Base-by-base conservation (phyloP, 495 filamentous ascomycete species). In the Hyaloscypha hepaticicola region DNA sequence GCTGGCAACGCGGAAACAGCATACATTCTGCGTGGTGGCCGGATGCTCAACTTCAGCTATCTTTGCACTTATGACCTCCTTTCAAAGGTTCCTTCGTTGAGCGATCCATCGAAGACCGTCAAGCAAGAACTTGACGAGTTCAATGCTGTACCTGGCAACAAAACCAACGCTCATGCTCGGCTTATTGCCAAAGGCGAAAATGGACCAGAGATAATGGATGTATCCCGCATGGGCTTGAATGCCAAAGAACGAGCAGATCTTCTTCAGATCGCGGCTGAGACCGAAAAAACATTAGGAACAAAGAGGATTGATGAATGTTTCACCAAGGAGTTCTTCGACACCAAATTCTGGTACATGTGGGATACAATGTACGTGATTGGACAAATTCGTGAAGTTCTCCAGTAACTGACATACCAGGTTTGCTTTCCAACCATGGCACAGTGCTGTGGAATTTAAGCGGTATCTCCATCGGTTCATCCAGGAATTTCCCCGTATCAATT, bases 391-490 rank as follows among this genome's bases (percentile, higher is more conserved):
- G n/a, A n/a, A n/a, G n/a, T n/a, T 34, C 12, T 34, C 31, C 5
- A 5, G 12, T 12, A 34, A 12, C 31, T 34, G 31, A 34, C 31
- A 34, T 34, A 12, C 1, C 64, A 67, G 65, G 52, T 67, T 73
- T 66, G 74, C 74, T n/a, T 77, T 81, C 66, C 71, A 77, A 61
- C 75, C 76, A 19, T 76, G 73, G 65, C 77, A 81, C 69, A 77
- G 74, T 64, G 77, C 75, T 12, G 66, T 72, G 1, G 71, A 73
- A 50, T 69, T 73, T 33, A 63, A 62, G 33, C 69, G 69, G 9
- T 72, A 73, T 51, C 63, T 73, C 12, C 66, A 69, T 51, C 60
- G 71, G 28, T 73, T 73, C 58, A 63, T 63, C 19, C 60, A 63
- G 31, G 49, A 66, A 22, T 55, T 68, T 45, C 45, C 50, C 19